phyloP scores from a whole-genome alignment of 1,284 basidiomycete species.

The Ceratorhiza oryzae-sativae region DNA sequence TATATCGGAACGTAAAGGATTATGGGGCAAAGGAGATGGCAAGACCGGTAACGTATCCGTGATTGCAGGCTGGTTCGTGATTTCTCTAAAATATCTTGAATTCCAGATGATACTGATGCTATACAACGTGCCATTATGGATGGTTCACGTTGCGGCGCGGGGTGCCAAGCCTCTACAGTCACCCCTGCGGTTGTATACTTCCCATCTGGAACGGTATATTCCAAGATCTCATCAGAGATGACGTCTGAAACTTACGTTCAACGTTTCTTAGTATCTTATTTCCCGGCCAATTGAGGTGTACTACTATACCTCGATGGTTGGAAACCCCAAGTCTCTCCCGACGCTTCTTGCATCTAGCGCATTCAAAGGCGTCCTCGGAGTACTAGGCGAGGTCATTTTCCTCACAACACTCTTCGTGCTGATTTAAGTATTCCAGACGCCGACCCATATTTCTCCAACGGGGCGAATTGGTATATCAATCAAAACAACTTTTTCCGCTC shows the following conservation, averaged over 20 bases:
- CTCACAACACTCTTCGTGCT: neutral
- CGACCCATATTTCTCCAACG: conserved; percentile 61
- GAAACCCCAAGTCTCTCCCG: conserved; percentile 66
- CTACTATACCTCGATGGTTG: conserved; percentile 61
- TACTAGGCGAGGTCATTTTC: conserved; percentile 60
- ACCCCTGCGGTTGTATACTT: conserved; percentile 65
- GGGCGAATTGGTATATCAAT: conserved; percentile 61
- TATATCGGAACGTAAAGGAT: conserved; percentile 77
- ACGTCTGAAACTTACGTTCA: neutral
- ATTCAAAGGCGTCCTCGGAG: conserved; percentile 66
- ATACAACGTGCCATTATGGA: conserved; percentile 48
- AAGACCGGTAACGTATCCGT: conserved; percentile 31
- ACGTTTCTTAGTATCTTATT: conserved; percentile 60
- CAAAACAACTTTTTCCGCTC: conserved; percentile 69
- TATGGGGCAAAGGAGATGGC: conserved; percentile 62
- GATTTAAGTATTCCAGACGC: conserved; percentile 56
- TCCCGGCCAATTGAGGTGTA: conserved; percentile 67
- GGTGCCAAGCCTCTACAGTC: conserved; percentile 49
- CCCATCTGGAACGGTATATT: conserved; percentile 53
- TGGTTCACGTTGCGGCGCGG: conserved; percentile 54
- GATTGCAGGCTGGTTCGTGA: neutral
- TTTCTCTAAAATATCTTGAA: conserved; percentile 51
- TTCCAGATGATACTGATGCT: conserved; percentile 72
- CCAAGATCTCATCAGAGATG: conserved; percentile 17
- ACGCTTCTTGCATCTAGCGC: conserved; percentile 63